Conservation (phyloP, 2,329 filamentous ascomycete species). For the Xylariaceae sp. region DNA sequence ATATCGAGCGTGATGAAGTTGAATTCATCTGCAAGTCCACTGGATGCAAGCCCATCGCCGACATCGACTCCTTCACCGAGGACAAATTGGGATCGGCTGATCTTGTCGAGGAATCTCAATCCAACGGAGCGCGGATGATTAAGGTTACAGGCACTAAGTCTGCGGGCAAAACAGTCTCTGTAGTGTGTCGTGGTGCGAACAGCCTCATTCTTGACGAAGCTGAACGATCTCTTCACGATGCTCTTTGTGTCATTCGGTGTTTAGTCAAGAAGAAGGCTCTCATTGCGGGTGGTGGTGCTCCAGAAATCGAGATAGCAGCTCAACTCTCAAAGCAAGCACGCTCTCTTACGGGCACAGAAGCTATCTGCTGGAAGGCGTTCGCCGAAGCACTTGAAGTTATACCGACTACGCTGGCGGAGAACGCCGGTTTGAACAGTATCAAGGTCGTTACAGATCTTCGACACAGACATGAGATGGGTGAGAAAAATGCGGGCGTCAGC, state of each 20-base stretch:
- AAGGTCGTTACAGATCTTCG: constrained; percentile 96
- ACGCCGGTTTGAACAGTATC: constrained; percentile 96
- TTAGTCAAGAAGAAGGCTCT: constrained; percentile 99
- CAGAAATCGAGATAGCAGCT: constrained; percentile 93
- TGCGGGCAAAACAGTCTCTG: constrained; percentile 82
- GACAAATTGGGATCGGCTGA: constrained; percentile 95
- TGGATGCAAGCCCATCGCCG: constrained; percentile 97
- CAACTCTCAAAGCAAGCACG: constrained; percentile 78
- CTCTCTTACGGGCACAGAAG: constrained; percentile 82
- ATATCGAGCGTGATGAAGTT: constrained; percentile 97
- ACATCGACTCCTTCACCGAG: constrained; percentile 97
- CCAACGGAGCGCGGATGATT: constrained; percentile 84
- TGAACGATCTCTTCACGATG: constrained; percentile 93
- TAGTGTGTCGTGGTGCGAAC: constrained; percentile 94
- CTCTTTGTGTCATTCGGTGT: constrained; percentile 94
- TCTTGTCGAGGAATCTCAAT: constrained; percentile 86
- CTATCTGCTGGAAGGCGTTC: constrained; percentile 99
- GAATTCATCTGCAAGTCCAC: constrained; percentile 99
- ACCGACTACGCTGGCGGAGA: constrained; percentile 93
- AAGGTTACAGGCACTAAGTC: constrained; percentile 90
- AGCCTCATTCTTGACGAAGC: constrained; percentile 92
- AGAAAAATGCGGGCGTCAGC: constrained; percentile 94
- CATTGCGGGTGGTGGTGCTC: constrained; percentile 92
- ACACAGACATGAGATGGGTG: constrained; percentile 89
- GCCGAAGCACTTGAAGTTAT: constrained; percentile 97